A percentile compares a stretch with the other conserved stretches of the same genome.
Evolutionary conservation across 169 alveolate species (phyloP).

Genomic region (Plasmodium blacklocki): DNA sequence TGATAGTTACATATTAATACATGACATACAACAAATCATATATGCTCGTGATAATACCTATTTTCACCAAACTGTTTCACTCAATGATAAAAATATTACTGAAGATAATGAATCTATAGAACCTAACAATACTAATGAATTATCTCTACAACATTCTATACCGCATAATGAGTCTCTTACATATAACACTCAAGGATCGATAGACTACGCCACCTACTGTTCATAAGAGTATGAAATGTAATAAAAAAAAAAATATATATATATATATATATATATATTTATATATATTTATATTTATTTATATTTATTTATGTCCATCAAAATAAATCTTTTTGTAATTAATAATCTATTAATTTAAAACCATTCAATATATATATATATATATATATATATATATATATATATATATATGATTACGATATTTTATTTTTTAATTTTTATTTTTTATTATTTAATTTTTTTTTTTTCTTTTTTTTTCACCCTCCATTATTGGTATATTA

Average conservation of each 20-base stretch:
- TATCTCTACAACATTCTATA: neutral
- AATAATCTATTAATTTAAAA: no score
- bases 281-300: neutral
- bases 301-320: neutral
- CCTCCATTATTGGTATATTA: neutral
- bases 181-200: neutral
- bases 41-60: slow-evolving; percentile 74
- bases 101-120: neutral
- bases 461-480: neutral
- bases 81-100: slow-evolving; percentile 12
- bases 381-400: no score
- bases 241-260: neutral
- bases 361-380: no score
- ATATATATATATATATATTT: neutral
- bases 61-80: slow-evolving; percentile 52
- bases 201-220: neutral
- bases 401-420: no score
- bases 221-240: neutral
- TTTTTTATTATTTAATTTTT: neutral
- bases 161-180: neutral
- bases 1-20: slow-evolving; percentile 33
- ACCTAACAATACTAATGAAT: neutral
- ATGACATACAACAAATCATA: slow-evolving; percentile 64
- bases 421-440: neutral
- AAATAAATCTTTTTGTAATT: neutral